These are phyloP conservation scores for Coniella vitis DNA, from an alignment of 2,329 filamentous ascomycete genomes.

Conservation along the genomic window DNA sequence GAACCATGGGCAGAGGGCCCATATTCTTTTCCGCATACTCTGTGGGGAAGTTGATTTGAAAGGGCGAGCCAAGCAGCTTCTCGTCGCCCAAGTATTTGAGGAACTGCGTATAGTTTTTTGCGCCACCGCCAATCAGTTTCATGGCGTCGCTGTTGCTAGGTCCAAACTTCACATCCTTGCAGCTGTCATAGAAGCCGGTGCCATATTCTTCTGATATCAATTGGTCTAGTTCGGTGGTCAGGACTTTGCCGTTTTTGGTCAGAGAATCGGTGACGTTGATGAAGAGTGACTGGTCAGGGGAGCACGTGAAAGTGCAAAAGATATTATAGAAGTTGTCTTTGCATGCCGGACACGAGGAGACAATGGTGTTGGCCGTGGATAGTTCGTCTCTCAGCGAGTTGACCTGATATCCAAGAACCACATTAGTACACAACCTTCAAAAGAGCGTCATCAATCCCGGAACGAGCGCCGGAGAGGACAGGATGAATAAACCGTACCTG, in stretches of 20 bases:
- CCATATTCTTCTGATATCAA: slow-evolving; percentile 80
- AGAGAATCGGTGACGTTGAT: slow-evolving; percentile 80
- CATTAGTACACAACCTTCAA: background rate
- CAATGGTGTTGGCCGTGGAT: slow-evolving; percentile 78
- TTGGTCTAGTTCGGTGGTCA: slow-evolving; percentile 89
- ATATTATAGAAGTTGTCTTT: slow-evolving; percentile 98
- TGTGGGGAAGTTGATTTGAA: slow-evolving; percentile 90
- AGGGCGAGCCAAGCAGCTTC: slow-evolving; percentile 85
- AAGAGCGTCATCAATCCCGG: background rate
- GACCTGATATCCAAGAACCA: slow-evolving; percentile 43
- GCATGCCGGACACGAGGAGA: slow-evolving; percentile 91
- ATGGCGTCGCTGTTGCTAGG: slow-evolving; percentile 90
- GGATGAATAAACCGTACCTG: slow-evolving; percentile 50
- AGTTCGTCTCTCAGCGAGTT: slow-evolving; percentile 76
- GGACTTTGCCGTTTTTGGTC: slow-evolving; percentile 47
- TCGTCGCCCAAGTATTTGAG: slow-evolving; percentile 91
- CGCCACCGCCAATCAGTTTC: slow-evolving; percentile 90
- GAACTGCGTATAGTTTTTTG: slow-evolving; percentile 80
- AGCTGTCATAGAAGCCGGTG: slow-evolving; percentile 87
- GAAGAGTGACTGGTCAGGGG: slow-evolving; percentile 91
- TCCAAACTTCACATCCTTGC: slow-evolving; percentile 98
- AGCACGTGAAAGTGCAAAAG: slow-evolving; percentile 98
- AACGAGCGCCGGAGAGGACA: background rate
- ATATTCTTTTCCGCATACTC: slow-evolving; percentile 61
- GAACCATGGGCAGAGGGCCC: slow-evolving; percentile 60